Conservation (phyloP, 192 early-diverging fungal species). For the Coemansia guatemalensis region DNA sequence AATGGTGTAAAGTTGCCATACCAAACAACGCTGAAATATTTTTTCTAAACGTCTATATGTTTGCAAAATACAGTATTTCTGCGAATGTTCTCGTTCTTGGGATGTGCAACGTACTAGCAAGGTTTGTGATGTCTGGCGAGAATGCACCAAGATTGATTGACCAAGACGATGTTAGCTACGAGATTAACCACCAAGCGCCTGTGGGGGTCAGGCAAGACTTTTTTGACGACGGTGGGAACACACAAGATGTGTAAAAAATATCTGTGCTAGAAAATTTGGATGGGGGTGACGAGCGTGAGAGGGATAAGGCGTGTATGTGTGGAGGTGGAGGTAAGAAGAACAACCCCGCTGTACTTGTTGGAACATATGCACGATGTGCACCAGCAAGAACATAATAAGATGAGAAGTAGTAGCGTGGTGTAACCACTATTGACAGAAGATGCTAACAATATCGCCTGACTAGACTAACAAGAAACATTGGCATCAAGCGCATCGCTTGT, state of each 20-base stretch:
- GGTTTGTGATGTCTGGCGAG: background rate
- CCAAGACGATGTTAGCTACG: background rate
- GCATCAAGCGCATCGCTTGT: background rate
- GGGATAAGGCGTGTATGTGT: too few relatives aligned
- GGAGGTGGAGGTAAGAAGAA: too few relatives aligned
- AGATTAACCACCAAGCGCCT: background rate
- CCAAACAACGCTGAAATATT: too few relatives aligned
- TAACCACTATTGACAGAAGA: background rate
- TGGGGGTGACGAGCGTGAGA: background rate
- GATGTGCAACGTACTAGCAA: background rate
- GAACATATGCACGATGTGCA: background rate
- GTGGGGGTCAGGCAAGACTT: background rate
- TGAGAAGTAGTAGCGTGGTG: background rate
- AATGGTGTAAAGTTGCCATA: too few relatives aligned
- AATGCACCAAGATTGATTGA: background rate
- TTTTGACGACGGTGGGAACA: background rate
- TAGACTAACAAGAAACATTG: background rate
- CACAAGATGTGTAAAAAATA: background rate
- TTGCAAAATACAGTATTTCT: background rate
- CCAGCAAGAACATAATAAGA: background rate
- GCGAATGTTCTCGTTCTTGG: background rate
- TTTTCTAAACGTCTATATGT: conserved; percentile 76
- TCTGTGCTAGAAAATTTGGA: too few relatives aligned
- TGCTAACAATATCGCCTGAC: background rate
- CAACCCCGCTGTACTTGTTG: background rate